Percentiles rank a stretch among this genome's conserved stretches.
These are phyloP conservation scores for Tylopilus felleus DNA, from an alignment of 768 basidiomycete species.

Conservation along the genomic window DNA sequence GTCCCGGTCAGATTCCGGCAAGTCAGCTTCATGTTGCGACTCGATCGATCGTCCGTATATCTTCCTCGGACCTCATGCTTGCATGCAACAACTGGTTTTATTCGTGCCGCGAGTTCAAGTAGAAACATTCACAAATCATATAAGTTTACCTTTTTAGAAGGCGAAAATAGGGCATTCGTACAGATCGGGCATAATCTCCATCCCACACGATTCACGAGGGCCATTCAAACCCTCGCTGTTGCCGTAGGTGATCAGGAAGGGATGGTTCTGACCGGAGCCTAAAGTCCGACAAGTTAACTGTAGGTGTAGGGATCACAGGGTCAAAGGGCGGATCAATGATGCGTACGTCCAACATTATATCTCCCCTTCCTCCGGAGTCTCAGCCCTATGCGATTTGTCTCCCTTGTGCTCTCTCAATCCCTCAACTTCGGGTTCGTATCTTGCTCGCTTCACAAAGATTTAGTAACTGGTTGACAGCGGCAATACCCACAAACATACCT, in stretches of 20 bases:
- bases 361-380: conserved; percentile 87
- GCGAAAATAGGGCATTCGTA: conserved; percentile 1
- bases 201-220: not conserved
- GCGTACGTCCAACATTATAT: conserved; percentile 37
- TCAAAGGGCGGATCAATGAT: not conserved
- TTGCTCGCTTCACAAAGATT: conserved; percentile 43
- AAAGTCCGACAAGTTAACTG: conserved; percentile 2
- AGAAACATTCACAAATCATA: not conserved
- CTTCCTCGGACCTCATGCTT: not conserved
- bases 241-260: not conserved
- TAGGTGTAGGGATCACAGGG: not conserved
- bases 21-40: not conserved
- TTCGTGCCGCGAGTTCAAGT: not conserved
- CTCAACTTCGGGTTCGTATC: conserved; percentile 47
- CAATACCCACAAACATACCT: conserved; percentile 42
- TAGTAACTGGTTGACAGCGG: not conserved
- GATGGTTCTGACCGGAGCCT: not conserved
- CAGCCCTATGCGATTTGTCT: conserved; percentile 47
- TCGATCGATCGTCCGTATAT: not conserved
- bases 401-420: conserved; percentile 44
- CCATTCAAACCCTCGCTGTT: not conserved
- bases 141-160: conserved; percentile 9
- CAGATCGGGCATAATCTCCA: not conserved
- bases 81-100: not conserved
- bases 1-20: not conserved